Conservation (phyloP, 306 rosid species). For the Lithocarpus polystachyus region DNA sequence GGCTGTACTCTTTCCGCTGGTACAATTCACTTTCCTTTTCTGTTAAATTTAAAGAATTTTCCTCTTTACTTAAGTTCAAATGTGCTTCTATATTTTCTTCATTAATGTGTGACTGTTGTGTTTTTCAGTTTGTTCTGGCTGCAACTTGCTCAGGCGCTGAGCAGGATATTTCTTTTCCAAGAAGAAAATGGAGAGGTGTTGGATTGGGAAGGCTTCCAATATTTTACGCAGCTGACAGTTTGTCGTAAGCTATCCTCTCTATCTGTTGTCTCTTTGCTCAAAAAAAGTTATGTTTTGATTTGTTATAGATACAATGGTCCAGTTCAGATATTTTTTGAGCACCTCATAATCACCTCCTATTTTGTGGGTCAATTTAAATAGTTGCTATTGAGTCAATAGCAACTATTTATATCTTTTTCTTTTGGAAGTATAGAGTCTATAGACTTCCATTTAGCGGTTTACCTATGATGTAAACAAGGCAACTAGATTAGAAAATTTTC, state of each 20-base stretch:
- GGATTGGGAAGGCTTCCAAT: constrained; percentile 76
- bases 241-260: constrained; percentile 61
- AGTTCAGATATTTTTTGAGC: background rate
- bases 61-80: constrained; percentile 10
- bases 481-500: background rate
- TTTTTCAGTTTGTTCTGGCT: constrained; percentile 83
- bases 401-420: background rate
- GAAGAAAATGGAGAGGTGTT: constrained; percentile 53
- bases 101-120: background rate
- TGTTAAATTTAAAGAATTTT: background rate
- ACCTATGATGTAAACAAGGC: background rate
- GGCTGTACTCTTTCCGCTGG: constrained; percentile 92
- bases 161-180: constrained; percentile 61
- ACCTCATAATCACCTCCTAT: background rate
- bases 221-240: constrained; percentile 64
- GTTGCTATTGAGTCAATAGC: background rate
- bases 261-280: constrained; percentile 18
- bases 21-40: constrained; percentile 26
- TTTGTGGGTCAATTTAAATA: background rate
- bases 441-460: background rate
- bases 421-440: background rate
- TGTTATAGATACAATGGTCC: background rate
- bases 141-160: constrained; percentile 80
- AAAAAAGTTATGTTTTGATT: background rate
- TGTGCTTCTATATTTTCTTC: constrained; percentile 8